phyloP scores from a whole-genome alignment of 2,329 filamentous ascomycete species.

The Akanthomyces uredinophilus region DNA sequence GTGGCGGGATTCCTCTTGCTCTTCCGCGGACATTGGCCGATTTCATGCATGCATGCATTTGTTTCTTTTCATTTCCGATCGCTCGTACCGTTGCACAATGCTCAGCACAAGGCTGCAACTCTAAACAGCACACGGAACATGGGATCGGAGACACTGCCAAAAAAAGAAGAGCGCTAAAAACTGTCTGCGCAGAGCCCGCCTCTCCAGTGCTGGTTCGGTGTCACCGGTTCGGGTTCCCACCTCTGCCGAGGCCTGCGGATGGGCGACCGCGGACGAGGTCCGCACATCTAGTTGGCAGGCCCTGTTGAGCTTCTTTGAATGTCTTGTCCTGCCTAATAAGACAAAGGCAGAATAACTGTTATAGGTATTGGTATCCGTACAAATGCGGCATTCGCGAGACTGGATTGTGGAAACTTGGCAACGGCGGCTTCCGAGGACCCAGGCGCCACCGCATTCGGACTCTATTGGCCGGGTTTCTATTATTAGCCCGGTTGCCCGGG shows the following conservation, averaged over 20 bases:
- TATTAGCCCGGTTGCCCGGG: neutral
- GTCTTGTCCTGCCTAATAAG: neutral
- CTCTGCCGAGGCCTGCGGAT: neutral
- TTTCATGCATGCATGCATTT: no score
- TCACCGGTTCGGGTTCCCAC: neutral
- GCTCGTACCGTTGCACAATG: no score
- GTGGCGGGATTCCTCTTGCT: no score
- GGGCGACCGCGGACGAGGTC: neutral
- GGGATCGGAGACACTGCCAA: no score
- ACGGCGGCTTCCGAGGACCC: constrained; percentile 1
- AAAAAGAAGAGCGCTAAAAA: no score
- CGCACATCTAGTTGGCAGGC: no score
- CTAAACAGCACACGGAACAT: no score
- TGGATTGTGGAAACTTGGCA: neutral
- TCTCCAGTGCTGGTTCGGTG: neutral
- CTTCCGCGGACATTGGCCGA: no score
- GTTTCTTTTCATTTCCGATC: no score
- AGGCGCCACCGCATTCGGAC: neutral
- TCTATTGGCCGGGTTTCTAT: neutral
- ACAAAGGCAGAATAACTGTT: neutral
- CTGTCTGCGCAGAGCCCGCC: neutral
- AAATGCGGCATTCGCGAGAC: neutral
- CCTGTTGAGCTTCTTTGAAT: neutral
- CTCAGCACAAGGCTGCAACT: no score
- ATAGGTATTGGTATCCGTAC: no score